Evolutionary conservation across 495 filamentous ascomycete species (phyloP), one percentile per base, ranked within the genome.

Genomic region (Parathielavia appendiculata): DNA sequence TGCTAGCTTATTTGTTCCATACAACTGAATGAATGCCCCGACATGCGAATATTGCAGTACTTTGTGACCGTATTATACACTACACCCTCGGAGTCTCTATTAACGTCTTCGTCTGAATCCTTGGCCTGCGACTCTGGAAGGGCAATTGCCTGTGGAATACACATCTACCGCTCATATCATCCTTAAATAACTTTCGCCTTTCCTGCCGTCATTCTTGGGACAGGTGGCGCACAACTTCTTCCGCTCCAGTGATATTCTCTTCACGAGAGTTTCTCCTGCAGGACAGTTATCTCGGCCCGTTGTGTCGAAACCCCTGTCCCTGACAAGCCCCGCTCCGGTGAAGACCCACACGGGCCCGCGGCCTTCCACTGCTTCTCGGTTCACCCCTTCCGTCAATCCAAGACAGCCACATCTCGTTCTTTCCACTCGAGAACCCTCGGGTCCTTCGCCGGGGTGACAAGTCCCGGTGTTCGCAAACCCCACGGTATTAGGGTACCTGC

Each of bases 261-360:
- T 1, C 35, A 14, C 1, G 35, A n/a, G 39, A 41, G 17, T n/a
- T 41, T 40, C n/a, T 16, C 38, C 39, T 17, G 14, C 13, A 16
- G 4, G n/a, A 17, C 39, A 36, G 22, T 22, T 44, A n/a, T 46
- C 53, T 55, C 53, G 53, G 53, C 53, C 53, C 53, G 53, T 55
- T 46, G 23, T 55, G 51, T 13, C 10, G 19, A 26, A 16, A 22
- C 6, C 45, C 45, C 45, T 47, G 22, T 20, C 17, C 43, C 14
- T 43, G 26, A 6, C 3, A 6, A 6, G 26, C 26, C 26, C 26
- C 26, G 26, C 26, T 30, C 26, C 26, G 26, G 6, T 30, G 26
- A 6, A 30, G 26, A 30, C 26, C 26, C 26, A 30, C 26, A 30
- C 26, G 26, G 26, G 26, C 26, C 26, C 26, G 26, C 26, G 26